Evolutionary conservation across 805 yeast genomes (phyloP).

Genomic region (Candida nanaspora): DNA sequence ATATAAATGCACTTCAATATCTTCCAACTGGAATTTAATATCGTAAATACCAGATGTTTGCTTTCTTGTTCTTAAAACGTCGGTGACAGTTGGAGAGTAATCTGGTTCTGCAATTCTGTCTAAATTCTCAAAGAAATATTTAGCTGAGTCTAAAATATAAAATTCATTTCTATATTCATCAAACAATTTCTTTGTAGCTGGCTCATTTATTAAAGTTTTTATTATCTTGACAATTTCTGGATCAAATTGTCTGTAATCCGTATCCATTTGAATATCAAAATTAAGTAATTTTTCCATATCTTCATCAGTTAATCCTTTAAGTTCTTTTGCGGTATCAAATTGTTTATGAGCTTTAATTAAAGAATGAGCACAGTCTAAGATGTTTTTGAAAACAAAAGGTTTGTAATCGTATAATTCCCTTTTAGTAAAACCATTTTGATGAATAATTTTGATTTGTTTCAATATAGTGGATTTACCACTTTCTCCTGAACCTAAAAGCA

Average conservation of each 20-base stretch:
- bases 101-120: constrained; percentile 50
- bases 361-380: constrained; percentile 69
- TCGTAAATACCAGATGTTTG: constrained; percentile 92
- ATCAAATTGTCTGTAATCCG: constrained; percentile 43
- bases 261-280: constrained; percentile 46
- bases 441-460: constrained; percentile 75
- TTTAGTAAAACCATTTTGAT: constrained; percentile 62
- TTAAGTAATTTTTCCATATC: constrained; percentile 39
- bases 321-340: constrained; percentile 31
- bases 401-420: constrained; percentile 69
- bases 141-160: constrained; percentile 80
- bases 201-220: constrained; percentile 44
- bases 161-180: constrained; percentile 59
- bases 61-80: constrained; percentile 79
- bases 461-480: constrained; percentile 76
- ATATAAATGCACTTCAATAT: constrained; percentile 52
- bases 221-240: constrained; percentile 41
- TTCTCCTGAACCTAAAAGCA: constrained; percentile 84
- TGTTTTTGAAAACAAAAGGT: constrained; percentile 72
- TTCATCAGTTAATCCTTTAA: constrained; percentile 23
- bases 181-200: constrained; percentile 50
- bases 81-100: constrained; percentile 69
- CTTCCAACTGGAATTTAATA: constrained; percentile 69
- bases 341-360: constrained; percentile 60
- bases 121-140: constrained; percentile 64